These are phyloP conservation scores for Austropuccinia psidii DNA, from an alignment of 1,284 basidiomycete species.

Conservation along the genomic window DNA sequence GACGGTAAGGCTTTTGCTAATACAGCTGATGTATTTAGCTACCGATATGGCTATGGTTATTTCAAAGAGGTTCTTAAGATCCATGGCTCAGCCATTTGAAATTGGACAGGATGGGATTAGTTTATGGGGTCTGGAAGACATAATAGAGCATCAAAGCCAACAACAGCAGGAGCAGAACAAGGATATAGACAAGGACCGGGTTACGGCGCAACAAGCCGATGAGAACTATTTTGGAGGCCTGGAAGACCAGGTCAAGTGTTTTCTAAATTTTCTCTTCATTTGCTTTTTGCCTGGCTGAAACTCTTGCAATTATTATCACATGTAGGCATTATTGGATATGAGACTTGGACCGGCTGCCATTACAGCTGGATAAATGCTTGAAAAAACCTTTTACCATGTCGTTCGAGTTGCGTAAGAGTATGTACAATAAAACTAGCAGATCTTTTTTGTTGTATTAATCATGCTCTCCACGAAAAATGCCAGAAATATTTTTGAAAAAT, in stretches of 20 bases:
- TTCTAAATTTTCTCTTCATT: neutral
- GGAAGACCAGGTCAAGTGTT: slow-evolving; percentile 37
- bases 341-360: slow-evolving; percentile 19
- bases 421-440: too few relatives aligned
- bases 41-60: slow-evolving; percentile 97
- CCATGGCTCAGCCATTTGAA: slow-evolving; percentile 93
- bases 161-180: slow-evolving; percentile 54
- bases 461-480: too few relatives aligned
- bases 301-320: neutral
- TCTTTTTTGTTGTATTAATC: too few relatives aligned
- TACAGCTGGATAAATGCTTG: neutral
- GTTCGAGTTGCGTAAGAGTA: too few relatives aligned
- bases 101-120: slow-evolving; percentile 91
- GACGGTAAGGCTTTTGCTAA: neutral
- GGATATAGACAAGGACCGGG: slow-evolving; percentile 36
- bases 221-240: slow-evolving; percentile 39
- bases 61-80: slow-evolving; percentile 92
- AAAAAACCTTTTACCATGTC: too few relatives aligned
- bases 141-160: slow-evolving; percentile 69
- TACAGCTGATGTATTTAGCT: slow-evolving; percentile 45
- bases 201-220: slow-evolving; percentile 17
- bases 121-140: slow-evolving; percentile 82
- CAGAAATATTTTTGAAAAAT: too few relatives aligned
- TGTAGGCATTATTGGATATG: slow-evolving; percentile 31
- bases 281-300: neutral